Evolutionary conservation across 805 yeast genomes (phyloP).

Genomic region (Wickerhamiella kazuoi): DNA sequence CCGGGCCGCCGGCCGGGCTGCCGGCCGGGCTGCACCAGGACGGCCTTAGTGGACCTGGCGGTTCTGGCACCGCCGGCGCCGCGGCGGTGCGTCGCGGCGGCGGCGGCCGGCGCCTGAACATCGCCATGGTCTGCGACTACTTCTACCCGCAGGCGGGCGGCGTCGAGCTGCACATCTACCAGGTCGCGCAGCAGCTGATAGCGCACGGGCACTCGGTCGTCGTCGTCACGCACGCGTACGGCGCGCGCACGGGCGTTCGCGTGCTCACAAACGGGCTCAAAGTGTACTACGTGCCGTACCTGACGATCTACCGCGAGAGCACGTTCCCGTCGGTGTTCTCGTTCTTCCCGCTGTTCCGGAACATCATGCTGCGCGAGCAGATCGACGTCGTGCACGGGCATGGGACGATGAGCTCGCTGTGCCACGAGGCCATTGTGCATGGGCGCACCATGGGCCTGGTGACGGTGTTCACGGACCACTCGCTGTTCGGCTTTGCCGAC

Average conservation of each 20-base stretch:
- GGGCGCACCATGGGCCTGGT: conserved; percentile 82
- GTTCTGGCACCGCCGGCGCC: neutral
- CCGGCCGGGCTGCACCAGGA: too few species aligned
- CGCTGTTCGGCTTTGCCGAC: conserved; percentile 84
- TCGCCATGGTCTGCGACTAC: conserved; percentile 77
- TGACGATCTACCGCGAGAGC: conserved; percentile 64
- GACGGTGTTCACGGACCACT: conserved; percentile 91
- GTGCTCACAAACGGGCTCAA: conserved; percentile 77
- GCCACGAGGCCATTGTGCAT: conserved; percentile 84
- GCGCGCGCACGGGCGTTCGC: conserved; percentile 65
- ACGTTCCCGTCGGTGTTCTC: conserved; percentile 82
- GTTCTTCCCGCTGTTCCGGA: conserved; percentile 68
- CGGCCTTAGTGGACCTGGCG: neutral
- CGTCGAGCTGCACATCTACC: conserved; percentile 87
- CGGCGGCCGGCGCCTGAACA: conserved; percentile 8
- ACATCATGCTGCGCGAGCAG: conserved; percentile 67
- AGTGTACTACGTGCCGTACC: conserved; percentile 76
- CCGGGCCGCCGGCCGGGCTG: too few species aligned
- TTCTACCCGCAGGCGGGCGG: conserved; percentile 99
- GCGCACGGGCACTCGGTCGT: conserved; percentile 71
- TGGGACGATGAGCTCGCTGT: conserved; percentile 70
- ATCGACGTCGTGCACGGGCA: conserved; percentile 91
- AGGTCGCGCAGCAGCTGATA: conserved; percentile 61
- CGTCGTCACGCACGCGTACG: conserved; percentile 78
- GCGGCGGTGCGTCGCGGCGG: neutral